Conservation (phyloP, 768 basidiomycete species). For the Tylopilus vinaceipallidus region DNA sequence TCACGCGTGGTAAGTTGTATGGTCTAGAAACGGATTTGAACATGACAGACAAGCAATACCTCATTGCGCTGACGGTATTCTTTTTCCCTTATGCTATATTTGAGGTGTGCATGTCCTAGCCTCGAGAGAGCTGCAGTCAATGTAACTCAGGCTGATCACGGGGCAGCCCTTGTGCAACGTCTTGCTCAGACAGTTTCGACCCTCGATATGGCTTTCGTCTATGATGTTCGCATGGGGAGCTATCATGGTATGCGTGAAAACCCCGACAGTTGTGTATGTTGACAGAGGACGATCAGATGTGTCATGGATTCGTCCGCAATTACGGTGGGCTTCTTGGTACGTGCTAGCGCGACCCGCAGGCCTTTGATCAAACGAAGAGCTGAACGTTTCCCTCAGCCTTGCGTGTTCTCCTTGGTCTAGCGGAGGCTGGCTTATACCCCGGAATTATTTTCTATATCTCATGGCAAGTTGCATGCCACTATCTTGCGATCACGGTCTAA, state of each 20-base stretch:
- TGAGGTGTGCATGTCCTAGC: slow-evolving; percentile 44
- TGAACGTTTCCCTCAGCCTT: slow-evolving; percentile 39
- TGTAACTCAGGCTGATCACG: no score
- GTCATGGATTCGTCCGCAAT: slow-evolving; percentile 60
- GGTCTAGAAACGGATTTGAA: slow-evolving; percentile 53
- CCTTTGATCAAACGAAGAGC: background rate
- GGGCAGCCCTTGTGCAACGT: slow-evolving; percentile 66
- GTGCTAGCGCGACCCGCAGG: slow-evolving; percentile 23
- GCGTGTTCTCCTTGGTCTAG: slow-evolving; percentile 57
- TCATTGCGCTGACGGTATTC: slow-evolving; percentile 69
- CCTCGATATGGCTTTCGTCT: slow-evolving; percentile 61
- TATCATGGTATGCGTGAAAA: slow-evolving; percentile 34
- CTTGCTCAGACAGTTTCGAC: slow-evolving; percentile 54
- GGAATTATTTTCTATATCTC: slow-evolving; percentile 62
- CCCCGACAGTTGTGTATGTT: background rate
- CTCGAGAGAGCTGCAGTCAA: background rate
- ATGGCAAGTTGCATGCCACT: slow-evolving; percentile 37
- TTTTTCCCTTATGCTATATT: slow-evolving; percentile 74
- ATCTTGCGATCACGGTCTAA: background rate
- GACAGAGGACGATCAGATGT: slow-evolving; percentile 41
- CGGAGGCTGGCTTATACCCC: slow-evolving; percentile 52
- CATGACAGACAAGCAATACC: slow-evolving; percentile 62
- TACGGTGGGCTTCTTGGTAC: slow-evolving; percentile 62
- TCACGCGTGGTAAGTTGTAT: slow-evolving; percentile 47
- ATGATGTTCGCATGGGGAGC: slow-evolving; percentile 43